phyloP scores from a whole-genome alignment of 2,329 filamentous ascomycete genomes.

The Paracamarosporium sp. region DNA sequence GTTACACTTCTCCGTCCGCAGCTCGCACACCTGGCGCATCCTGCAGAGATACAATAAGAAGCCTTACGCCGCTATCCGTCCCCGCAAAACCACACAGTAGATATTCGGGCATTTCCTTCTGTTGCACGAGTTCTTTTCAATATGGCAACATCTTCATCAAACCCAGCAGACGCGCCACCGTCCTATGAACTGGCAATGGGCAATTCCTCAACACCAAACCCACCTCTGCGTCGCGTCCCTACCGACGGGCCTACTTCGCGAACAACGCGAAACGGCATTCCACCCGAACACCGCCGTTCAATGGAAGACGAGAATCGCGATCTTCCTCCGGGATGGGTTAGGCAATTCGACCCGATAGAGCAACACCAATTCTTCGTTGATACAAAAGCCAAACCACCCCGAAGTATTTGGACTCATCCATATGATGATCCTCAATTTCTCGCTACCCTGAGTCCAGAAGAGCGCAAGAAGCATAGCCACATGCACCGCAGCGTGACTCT shows the following conservation, averaged over 20 bases:
- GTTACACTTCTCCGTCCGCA: conserved; percentile 2
- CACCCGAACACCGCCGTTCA: conserved; percentile 58
- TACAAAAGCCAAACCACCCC: conserved; percentile 60
- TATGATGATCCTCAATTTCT: conserved; percentile 66
- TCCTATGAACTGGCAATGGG: conserved; percentile 40
- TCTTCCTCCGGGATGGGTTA: conserved; percentile 63
- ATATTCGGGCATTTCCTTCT: background rate
- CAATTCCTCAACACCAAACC: conserved; percentile 24
- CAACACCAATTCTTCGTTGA: conserved; percentile 70
- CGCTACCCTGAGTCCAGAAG: conserved; percentile 53
- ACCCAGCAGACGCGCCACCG: conserved; percentile 38
- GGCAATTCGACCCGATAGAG: conserved; percentile 61
- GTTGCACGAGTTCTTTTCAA: background rate
- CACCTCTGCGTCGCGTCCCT: conserved; percentile 33
- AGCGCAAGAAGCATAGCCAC: conserved; percentile 56
- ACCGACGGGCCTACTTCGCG: conserved; percentile 36
- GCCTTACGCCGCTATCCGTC: background rate
- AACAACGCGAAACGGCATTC: conserved; percentile 60
- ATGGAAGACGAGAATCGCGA: conserved; percentile 68
- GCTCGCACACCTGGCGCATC: background rate
- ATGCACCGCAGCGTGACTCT: conserved; percentile 45
- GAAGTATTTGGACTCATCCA: conserved; percentile 67
- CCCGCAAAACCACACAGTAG: background rate
- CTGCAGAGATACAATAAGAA: background rate
- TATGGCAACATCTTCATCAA: conserved; percentile 29